phyloP scores from a whole-genome alignment of 1,139 yeast genomes.

The Ogataea hybrid region DNA sequence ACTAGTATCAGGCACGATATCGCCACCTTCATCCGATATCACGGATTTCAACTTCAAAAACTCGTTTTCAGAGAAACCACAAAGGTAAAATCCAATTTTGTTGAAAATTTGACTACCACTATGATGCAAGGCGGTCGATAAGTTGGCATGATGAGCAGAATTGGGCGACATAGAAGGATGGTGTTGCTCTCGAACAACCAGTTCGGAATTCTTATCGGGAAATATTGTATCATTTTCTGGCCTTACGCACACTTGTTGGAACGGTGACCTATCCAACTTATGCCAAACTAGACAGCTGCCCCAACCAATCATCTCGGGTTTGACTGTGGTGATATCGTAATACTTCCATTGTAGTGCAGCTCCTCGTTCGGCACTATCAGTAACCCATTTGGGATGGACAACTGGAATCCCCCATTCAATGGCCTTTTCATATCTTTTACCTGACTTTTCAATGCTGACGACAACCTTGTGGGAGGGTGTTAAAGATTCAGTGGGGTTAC shows the following conservation, averaged over 20 bases:
- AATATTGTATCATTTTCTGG: not conserved
- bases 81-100: not conserved
- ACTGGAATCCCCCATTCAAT: conserved; percentile 65
- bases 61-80: not conserved
- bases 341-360: conserved; percentile 56
- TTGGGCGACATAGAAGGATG: too few relatives aligned
- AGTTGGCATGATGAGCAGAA: too few relatives aligned
- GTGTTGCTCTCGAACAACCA: too few relatives aligned
- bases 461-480: conserved; percentile 51
- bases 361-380: conserved; percentile 59
- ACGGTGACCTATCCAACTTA: conserved; percentile 24
- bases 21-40: not conserved
- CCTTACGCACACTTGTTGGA: too few relatives aligned
- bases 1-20: not conserved
- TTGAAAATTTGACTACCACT: not conserved
- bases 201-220: not conserved
- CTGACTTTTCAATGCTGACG: conserved; percentile 51
- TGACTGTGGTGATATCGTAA: conserved; percentile 38
- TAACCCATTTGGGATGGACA: conserved; percentile 74
- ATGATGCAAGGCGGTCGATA: too few relatives aligned
- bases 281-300: conserved; percentile 56
- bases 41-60: not conserved
- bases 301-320: conserved; percentile 36
- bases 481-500: conserved; percentile 55
- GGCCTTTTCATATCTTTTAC: conserved; percentile 64